These are phyloP conservation scores for Colletotrichum tropicicola DNA, from an alignment of 2,329 filamentous ascomycete genomes.

Conservation along the genomic window DNA sequence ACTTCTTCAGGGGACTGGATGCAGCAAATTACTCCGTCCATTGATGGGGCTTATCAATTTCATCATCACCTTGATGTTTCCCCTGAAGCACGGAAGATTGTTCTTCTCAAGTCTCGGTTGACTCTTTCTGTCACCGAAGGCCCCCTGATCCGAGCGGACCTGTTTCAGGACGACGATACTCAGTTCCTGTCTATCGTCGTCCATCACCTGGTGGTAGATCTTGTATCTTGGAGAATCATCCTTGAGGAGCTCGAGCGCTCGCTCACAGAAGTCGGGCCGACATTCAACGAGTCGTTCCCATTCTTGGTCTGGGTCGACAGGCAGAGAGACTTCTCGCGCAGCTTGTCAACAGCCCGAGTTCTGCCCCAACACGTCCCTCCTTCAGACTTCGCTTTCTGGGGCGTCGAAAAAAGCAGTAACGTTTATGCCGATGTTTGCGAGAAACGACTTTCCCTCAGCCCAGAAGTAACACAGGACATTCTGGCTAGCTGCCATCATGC, in stretches of 20 bases:
- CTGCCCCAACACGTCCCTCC: conserved; percentile 22
- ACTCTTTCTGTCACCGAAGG: conserved; percentile 19
- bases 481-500: conserved; percentile 34
- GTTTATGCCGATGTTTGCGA: conserved; percentile 34
- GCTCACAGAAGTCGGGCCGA: background rate
- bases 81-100: background rate
- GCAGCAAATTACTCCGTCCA: background rate
- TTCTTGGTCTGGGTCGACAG: background rate
- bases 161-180: conserved; percentile 24
- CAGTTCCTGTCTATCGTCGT: conserved; percentile 41
- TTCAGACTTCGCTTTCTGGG: conserved; percentile 38
- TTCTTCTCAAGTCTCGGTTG: conserved; percentile 15
- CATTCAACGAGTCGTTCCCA: background rate
- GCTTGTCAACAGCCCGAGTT: background rate
- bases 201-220: conserved; percentile 51
- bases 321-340: background rate
- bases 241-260: conserved; percentile 50
- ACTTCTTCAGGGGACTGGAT: background rate
- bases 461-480: conserved; percentile 29
- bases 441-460: conserved; percentile 16
- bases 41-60: background rate
- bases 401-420: conserved; percentile 31
- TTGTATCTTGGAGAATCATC: conserved; percentile 56
- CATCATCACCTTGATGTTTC: background rate
- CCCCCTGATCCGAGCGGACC: conserved; percentile 30